phyloP scores from a whole-genome alignment of 306 rosid species.

The Ziziphus jujuba region DNA sequence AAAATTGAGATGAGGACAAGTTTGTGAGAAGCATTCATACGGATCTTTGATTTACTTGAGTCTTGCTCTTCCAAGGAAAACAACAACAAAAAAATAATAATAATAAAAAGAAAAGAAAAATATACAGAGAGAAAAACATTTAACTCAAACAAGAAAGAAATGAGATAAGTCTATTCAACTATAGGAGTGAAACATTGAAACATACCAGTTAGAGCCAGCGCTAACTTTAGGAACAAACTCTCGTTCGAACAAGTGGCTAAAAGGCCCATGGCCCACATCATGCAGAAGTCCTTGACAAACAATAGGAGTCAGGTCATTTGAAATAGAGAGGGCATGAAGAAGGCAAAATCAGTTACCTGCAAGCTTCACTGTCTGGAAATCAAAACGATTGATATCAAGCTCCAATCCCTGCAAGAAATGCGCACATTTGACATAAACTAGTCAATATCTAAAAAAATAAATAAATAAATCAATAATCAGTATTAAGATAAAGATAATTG shows the following conservation, averaged over 20 bases:
- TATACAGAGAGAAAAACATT: not conserved
- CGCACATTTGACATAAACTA: constrained; percentile 9
- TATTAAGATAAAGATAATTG: constrained; percentile 6
- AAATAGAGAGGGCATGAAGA: not conserved
- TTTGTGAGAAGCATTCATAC: not conserved
- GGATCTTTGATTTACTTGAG: not conserved
- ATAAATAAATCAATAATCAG: constrained; percentile 1
- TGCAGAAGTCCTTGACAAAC: constrained; percentile 74
- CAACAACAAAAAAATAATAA: not conserved
- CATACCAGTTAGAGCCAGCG: constrained; percentile 62
- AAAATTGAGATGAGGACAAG: constrained; percentile 13
- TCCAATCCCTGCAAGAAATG: constrained; percentile 68
- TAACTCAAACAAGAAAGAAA: not conserved
- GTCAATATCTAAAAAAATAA: not conserved
- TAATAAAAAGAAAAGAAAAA: not conserved
- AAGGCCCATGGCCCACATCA: constrained; percentile 97
- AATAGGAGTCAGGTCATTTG: constrained; percentile 13
- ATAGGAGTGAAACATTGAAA: constrained; percentile 6
- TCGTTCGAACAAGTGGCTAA: constrained; percentile 93
- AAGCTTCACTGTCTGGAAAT: constrained; percentile 85
- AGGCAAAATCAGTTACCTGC: constrained; percentile 59
- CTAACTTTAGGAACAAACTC: constrained; percentile 74
- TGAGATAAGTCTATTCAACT: not conserved
- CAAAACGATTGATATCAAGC: constrained; percentile 78
- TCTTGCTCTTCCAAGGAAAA: constrained; percentile 3